Evolutionary conservation across 148 eudicot species (phyloP), one percentile per base, ranked within the genome.

Genomic region (Cornus florida): DNA sequence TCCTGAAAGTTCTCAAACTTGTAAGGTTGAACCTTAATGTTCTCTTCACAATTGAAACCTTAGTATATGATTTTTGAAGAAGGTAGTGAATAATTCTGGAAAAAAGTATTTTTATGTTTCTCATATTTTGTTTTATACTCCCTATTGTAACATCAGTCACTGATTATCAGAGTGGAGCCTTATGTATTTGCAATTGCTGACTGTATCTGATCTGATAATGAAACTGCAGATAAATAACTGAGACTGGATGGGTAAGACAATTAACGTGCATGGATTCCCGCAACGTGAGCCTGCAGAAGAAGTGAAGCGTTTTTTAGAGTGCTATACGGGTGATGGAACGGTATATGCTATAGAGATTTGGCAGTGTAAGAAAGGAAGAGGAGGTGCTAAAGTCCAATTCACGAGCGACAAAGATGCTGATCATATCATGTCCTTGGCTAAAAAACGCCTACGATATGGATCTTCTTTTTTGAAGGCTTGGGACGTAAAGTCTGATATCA

Each of bases 251-350:
- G 85, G 87, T 16, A 86, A 80, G 80, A 88, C 91, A 23, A 79
- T 88, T 74, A 82, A 84, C 12, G 66, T 88, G 17, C 84, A 13
- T 39, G 91, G 91, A 38, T 88, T 86, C 81, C 89, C 80, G 24
- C 0, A 8, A 23, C 70, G 78, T 59, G 57, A 78, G 32, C 11
- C 83, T 68, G 91, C 83, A 4, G 83, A 88, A 48, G 10, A 0
- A 13, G 72, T 82, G 5, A 88, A 76, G 76, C 38, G n/a, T 12
- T 71, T 77, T 62, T 33, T 86, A 39, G 91, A 88, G 84, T 3
- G 38, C 11, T 8, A 59, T 24, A 86, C 89, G 10, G 84, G 84
- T 50, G 10, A 20, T 22, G 87, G 80, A 43, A 81, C 82, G 8
- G 70, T 85, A 71, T 78, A 71, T 72, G 87, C 87, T 39, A 0